phyloP scores from a whole-genome alignment of 192 early-diverging fungal genomes.

The Coemansia sp. region DNA sequence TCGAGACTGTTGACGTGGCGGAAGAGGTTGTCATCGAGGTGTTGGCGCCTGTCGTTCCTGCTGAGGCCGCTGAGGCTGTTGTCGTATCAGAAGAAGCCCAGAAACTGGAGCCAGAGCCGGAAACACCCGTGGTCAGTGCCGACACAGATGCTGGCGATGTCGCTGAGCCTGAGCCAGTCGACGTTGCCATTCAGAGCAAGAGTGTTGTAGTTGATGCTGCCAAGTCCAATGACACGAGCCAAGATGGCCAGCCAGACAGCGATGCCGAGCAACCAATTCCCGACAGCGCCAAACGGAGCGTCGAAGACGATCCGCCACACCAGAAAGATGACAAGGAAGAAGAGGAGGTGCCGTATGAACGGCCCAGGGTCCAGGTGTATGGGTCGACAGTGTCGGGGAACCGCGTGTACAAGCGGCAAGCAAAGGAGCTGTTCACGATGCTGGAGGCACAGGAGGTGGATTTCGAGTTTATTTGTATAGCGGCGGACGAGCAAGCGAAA shows the following conservation, averaged over 20 bases:
- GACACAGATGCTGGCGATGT: background rate
- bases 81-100: background rate
- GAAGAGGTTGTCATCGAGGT: background rate
- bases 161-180: background rate
- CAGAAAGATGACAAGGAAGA: background rate
- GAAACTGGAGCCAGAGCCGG: background rate
- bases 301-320: background rate
- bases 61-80: background rate
- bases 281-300: background rate
- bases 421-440: constrained; percentile 46
- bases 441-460: constrained; percentile 52
- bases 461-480: constrained; percentile 56
- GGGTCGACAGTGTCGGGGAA: constrained; percentile 53
- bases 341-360: constrained; percentile 12
- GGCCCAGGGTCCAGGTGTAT: constrained; percentile 49
- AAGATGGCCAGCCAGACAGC: background rate
- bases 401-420: constrained; percentile 49
- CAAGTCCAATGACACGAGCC: background rate
- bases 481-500: constrained; percentile 54
- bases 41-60: background rate
- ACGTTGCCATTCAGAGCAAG: background rate
- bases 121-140: background rate
- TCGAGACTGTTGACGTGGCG: background rate
- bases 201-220: background rate
- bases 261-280: background rate